Conservation (phyloP, 208 protist genomes). For the Trypanosoma vivax region DNA sequence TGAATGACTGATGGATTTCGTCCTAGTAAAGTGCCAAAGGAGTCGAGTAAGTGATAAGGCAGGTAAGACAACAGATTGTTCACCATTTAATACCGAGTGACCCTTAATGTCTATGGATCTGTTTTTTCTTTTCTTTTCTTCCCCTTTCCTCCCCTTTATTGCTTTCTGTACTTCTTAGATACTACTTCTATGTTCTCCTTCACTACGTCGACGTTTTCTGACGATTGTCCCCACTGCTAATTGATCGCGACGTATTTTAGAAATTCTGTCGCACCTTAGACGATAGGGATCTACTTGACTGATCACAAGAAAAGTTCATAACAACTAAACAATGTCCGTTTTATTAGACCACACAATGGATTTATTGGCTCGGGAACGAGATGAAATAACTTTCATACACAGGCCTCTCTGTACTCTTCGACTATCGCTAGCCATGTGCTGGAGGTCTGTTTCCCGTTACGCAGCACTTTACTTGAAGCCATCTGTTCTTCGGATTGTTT, state of each 20-base stretch:
- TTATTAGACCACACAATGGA: conserved; percentile 27
- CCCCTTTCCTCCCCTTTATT: conserved; percentile 4
- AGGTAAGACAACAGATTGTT: too few relatives aligned
- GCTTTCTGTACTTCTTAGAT: conserved; percentile 4
- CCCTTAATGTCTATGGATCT: too few relatives aligned
- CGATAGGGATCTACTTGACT: too few relatives aligned
- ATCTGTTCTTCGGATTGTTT: conserved; percentile 21
- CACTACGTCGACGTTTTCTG: too few relatives aligned
- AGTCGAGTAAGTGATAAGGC: too few relatives aligned
- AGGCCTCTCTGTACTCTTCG: conserved; percentile 28
- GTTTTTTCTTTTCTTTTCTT: too few relatives aligned
- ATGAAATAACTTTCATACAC: conserved; percentile 31
- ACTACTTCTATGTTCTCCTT: not conserved
- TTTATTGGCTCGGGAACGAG: conserved; percentile 31
- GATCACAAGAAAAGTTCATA: not conserved
- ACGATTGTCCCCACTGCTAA: too few relatives aligned
- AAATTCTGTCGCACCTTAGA: too few relatives aligned
- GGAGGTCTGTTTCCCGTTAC: conserved; percentile 17
- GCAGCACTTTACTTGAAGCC: conserved; percentile 19
- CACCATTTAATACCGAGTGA: too few relatives aligned
- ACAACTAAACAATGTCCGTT: not conserved
- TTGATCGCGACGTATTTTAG: too few relatives aligned
- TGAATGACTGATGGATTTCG: too few relatives aligned
- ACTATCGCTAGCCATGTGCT: conserved; percentile 26
- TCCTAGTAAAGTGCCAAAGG: too few relatives aligned